Conservation (phyloP, 371 early-diverging fungal species). For the Mortierella sp. region DNA sequence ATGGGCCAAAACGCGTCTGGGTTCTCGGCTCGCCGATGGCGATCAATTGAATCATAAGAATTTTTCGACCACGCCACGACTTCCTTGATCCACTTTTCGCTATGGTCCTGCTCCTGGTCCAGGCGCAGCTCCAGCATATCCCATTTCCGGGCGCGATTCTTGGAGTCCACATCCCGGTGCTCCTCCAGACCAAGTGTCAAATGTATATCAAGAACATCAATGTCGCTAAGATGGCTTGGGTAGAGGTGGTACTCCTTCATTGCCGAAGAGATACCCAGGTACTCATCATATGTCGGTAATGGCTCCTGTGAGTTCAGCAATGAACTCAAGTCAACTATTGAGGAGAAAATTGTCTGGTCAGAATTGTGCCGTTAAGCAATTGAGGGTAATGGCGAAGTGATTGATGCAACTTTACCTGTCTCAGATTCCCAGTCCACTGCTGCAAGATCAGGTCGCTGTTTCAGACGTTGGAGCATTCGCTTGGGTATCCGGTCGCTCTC, state of each 20-base stretch:
- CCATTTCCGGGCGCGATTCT: slow-evolving; percentile 43
- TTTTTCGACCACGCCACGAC: slow-evolving; percentile 26
- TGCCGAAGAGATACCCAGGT: slow-evolving; percentile 34
- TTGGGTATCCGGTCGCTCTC: slow-evolving; percentile 55
- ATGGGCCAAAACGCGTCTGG: slow-evolving; percentile 3
- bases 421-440: slow-evolving; percentile 43
- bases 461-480: slow-evolving; percentile 35
- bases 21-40: slow-evolving; percentile 23
- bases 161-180: slow-evolving; percentile 10
- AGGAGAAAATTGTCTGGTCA: background rate
- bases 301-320: slow-evolving; percentile 33
- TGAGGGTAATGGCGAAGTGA: background rate
- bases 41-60: slow-evolving; percentile 27
- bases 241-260: slow-evolving; percentile 30
- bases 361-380: too few species aligned
- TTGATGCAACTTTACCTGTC: slow-evolving; percentile 24
- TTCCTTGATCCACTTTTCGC: slow-evolving; percentile 49
- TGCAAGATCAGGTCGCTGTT: slow-evolving; percentile 38
- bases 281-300: slow-evolving; percentile 44
- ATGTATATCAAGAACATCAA: slow-evolving; percentile 49
- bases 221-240: slow-evolving; percentile 26
- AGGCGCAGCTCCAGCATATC: slow-evolving; percentile 42
- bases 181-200: slow-evolving; percentile 33
- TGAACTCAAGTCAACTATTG: slow-evolving; percentile 42
- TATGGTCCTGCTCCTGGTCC: slow-evolving; percentile 36